A percentile compares a stretch with the other conserved stretches of the same genome.
Evolutionary conservation across 2,329 filamentous ascomycete species (phyloP).

Genomic region (Stagonosporopsis vannaccii): DNA sequence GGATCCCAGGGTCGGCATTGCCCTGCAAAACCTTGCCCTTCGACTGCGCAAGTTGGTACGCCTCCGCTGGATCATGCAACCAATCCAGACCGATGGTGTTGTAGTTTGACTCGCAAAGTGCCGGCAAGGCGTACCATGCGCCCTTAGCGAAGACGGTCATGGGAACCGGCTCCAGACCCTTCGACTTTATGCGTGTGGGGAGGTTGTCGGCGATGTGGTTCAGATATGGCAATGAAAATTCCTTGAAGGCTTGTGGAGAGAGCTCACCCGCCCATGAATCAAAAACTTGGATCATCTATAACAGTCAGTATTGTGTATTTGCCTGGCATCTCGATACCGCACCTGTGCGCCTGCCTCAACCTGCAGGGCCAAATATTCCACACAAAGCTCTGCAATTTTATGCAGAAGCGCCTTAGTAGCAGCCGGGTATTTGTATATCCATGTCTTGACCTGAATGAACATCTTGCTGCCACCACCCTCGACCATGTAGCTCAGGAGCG

Average conservation of each 20-base stretch:
- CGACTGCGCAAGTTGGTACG: constrained; percentile 74
- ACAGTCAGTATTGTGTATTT: constrained; percentile 22
- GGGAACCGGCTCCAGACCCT: constrained; percentile 81
- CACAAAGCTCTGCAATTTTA: constrained; percentile 93
- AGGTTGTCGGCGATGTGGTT: constrained; percentile 82
- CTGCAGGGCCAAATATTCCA: constrained; percentile 91
- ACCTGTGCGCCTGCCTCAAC: constrained; percentile 92
- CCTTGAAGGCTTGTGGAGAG: constrained; percentile 80
- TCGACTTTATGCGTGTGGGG: constrained; percentile 74
- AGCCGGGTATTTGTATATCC: constrained; percentile 88
- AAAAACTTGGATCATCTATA: constrained; percentile 88
- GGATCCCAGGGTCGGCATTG: constrained; percentile 91
- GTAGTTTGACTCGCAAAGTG: constrained; percentile 87
- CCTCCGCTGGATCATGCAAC: constrained; percentile 87
- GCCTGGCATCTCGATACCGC: constrained; percentile 18
- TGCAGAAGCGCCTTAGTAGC: constrained; percentile 82
- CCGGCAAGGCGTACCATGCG: constrained; percentile 92
- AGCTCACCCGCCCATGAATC: constrained; percentile 98
- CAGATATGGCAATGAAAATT: constrained; percentile 87
- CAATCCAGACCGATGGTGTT: constrained; percentile 95
- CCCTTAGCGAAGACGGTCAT: constrained; percentile 99
- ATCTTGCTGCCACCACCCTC: constrained; percentile 96
- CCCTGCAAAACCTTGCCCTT: constrained; percentile 86
- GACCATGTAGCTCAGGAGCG: constrained; percentile 97
- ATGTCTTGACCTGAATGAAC: constrained; percentile 93